Evolutionary conservation across 2,329 filamentous ascomycete species (phyloP).

Genomic region (Phaeosphaeria sp.): DNA sequence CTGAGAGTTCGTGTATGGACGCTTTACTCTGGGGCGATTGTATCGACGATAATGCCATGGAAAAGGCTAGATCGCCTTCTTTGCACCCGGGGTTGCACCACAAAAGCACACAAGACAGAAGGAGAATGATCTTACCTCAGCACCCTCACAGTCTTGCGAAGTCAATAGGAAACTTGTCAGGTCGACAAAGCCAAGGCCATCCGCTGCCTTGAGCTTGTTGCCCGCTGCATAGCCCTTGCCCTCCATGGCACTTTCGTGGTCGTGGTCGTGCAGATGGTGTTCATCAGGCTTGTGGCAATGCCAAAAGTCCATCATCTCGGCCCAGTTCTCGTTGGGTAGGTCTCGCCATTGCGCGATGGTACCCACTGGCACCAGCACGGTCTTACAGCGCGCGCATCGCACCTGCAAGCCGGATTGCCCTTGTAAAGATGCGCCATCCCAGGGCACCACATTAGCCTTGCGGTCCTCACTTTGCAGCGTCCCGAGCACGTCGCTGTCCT

Average conservation of each 20-base stretch:
- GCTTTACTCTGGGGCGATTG: conserved; percentile 61
- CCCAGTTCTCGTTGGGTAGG: conserved; percentile 95
- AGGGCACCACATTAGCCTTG: conserved; percentile 50
- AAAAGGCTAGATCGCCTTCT: conserved; percentile 61
- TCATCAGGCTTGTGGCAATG: conserved; percentile 92
- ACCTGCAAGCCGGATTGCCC: conserved; percentile 24
- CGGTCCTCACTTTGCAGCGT: conserved; percentile 37
- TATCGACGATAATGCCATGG: conserved; percentile 63
- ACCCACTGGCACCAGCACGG: conserved; percentile 21
- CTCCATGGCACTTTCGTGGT: conserved; percentile 36
- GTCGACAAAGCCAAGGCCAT: conserved; percentile 79
- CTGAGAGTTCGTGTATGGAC: conserved; percentile 33
- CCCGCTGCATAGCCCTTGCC: conserved; percentile 80
- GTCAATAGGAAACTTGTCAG: conserved; percentile 76
- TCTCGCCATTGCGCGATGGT: conserved; percentile 76
- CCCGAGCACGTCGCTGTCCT: conserved; percentile 38
- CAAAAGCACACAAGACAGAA: not conserved
- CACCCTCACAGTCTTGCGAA: conserved; percentile 66
- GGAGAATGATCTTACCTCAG: conserved; percentile 49
- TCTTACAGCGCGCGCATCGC: conserved; percentile 35
- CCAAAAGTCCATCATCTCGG: conserved; percentile 99
- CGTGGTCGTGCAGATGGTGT: conserved; percentile 61
- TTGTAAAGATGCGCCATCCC: conserved; percentile 49
- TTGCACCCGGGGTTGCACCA: conserved; percentile 51
- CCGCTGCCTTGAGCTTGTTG: conserved; percentile 71